Conservation (phyloP, 257 asterid species). For the Solanum infundibuliforme region DNA sequence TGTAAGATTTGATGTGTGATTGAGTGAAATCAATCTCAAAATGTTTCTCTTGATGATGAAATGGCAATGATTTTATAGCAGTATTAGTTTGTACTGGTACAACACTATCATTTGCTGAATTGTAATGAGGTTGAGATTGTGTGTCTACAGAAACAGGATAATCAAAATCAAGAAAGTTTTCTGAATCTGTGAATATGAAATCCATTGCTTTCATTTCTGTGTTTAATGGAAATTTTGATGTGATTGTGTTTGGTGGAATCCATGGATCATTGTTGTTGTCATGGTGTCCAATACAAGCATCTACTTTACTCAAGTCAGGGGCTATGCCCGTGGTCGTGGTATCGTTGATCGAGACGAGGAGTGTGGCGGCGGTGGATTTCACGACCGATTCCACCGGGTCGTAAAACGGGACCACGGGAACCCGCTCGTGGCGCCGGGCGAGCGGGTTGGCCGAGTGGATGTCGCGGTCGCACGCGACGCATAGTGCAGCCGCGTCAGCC, state of each 20-base stretch:
- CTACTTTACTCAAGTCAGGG: not conserved
- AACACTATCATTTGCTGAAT: conserved; percentile 43
- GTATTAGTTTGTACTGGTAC: conserved; percentile 52
- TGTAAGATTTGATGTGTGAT: conserved; percentile 45
- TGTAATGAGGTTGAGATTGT: conserved; percentile 5
- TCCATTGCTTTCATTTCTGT: conserved; percentile 47
- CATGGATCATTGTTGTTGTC: conserved; percentile 14
- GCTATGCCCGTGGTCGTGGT: not conserved
- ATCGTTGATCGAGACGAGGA: conserved; percentile 2
- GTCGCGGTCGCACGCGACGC: conserved; percentile 65
- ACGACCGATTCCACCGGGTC: conserved; percentile 49
- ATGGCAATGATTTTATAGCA: conserved; percentile 17
- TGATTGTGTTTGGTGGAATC: conserved; percentile 21
- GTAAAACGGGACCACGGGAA: conserved; percentile 55
- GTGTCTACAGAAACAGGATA: conserved; percentile 28
- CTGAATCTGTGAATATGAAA: conserved; percentile 44
- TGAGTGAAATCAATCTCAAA: conserved; percentile 59
- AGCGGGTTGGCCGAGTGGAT: conserved; percentile 78
- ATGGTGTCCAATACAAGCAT: not conserved
- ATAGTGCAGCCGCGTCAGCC: conserved; percentile 78
- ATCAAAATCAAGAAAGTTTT: conserved; percentile 53
- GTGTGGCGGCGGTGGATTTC: conserved; percentile 28
- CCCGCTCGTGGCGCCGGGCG: conserved; percentile 72
- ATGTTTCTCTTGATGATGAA: conserved; percentile 25
- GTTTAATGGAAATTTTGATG: conserved; percentile 12